Base-by-base conservation (phyloP, 2,329 filamentous ascomycete genomes). In the Dactylellina parvicollis region DNA sequence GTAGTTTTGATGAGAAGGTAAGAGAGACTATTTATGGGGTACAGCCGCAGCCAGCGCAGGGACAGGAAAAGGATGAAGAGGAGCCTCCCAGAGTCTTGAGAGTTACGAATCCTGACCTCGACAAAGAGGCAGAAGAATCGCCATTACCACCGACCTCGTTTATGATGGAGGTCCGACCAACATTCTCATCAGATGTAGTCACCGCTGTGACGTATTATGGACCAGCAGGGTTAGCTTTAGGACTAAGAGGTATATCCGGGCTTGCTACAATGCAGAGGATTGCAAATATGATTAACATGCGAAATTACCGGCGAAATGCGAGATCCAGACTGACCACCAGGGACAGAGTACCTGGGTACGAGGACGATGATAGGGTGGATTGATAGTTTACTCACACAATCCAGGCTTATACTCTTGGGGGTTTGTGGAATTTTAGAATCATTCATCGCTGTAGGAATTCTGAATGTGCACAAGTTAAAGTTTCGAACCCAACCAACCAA, bases 51-150 rank as follows among this genome's bases (percentile, higher is more conserved):
- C 18, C 16, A 7, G 42, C 42, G 26, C 14, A 16, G 22, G 16
- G 28, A 54, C 16, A 54, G 16, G 49, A 36, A 16, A 3, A 1
- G 4, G 49, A n/a, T n/a, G n/a, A 54, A 24, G 14, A 10, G 12
- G 36, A 42, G 14, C 9, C 2, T 28, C 8, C 20, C 16, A 42
- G 34, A 30, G 34, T 56, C 18, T 28, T 56, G 10, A 42, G 52
- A 12, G 52, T 56, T 16, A 26, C 20, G 20, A 56, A 56, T 56
- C 52, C 36, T 24, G 50, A 55, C 16, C 16, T n/a, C 16, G 52
- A 56, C 10, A 2, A 18, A 7, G 2, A 30, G 10, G 18, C 18
- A 12, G 18, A n/a, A 4, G 8, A 3, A n/a, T 12, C 16, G 9
- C 9, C 40, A 18, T 8, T 3, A 20, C 22, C 40, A n/a, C 9